These are phyloP conservation scores for Penicillium roqueforti DNA, from an alignment of 495 filamentous ascomycete species.

Conservation along the genomic window DNA sequence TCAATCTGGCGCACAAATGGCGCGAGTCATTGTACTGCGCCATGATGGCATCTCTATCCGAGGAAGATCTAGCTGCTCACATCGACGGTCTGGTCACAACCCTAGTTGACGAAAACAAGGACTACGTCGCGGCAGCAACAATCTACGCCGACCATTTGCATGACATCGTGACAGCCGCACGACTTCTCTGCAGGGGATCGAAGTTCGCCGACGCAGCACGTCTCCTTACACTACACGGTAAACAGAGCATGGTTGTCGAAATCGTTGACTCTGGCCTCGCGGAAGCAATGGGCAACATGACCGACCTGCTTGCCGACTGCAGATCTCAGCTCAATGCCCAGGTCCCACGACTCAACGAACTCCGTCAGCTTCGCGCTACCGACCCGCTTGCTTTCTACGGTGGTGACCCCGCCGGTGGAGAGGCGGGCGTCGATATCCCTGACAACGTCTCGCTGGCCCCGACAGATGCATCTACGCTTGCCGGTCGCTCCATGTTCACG, in stretches of 20 bases:
- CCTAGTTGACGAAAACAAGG: slow-evolving; percentile 77
- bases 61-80: slow-evolving; percentile 56
- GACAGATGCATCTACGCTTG: slow-evolving; percentile 71
- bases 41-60: slow-evolving; percentile 57
- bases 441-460: slow-evolving; percentile 91
- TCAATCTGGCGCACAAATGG: slow-evolving; percentile 80
- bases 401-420: slow-evolving; percentile 54
- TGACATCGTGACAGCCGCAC: slow-evolving; percentile 62
- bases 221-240: slow-evolving; percentile 51
- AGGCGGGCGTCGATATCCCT: slow-evolving; percentile 64
- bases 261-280: slow-evolving; percentile 73
- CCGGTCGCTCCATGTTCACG: slow-evolving; percentile 75
- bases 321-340: slow-evolving; percentile 77
- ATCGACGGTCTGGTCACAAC: slow-evolving; percentile 64
- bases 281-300: slow-evolving; percentile 71
- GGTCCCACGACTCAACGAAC: slow-evolving; percentile 75
- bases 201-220: slow-evolving; percentile 81
- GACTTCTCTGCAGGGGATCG: slow-evolving; percentile 75
- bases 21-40: slow-evolving; percentile 80
- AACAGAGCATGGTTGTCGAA: slow-evolving; percentile 42
- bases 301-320: slow-evolving; percentile 89
- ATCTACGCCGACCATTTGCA: slow-evolving; percentile 77
- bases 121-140: slow-evolving; percentile 71
- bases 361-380: slow-evolving; percentile 70
- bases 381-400: slow-evolving; percentile 80